Percentiles rank a stretch among this genome's conserved stretches.
Evolutionary conservation across 176 grass and related monocot species (phyloP).

Genomic region (Cymbopogon citratus): DNA sequence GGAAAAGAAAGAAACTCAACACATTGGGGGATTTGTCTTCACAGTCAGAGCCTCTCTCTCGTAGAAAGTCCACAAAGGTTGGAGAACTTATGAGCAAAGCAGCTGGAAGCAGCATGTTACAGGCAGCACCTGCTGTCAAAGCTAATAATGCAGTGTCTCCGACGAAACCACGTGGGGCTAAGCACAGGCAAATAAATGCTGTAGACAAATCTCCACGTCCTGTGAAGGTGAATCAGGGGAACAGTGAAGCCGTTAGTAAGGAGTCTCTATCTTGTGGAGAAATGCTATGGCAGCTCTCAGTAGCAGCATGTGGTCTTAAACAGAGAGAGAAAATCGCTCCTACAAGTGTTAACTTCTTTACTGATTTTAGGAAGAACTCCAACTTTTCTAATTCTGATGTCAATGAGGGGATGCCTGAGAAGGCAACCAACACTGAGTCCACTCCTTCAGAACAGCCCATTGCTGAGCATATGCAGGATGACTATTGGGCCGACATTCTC

Average conservation of each 20-base stretch:
- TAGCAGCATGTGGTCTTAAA: slow-evolving; percentile 46
- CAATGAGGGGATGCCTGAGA: slow-evolving; percentile 18
- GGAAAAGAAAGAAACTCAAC: slow-evolving; percentile 61
- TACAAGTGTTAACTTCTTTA: slow-evolving; percentile 49
- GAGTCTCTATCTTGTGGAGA: slow-evolving; percentile 44
- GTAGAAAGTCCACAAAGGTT: slow-evolving; percentile 40
- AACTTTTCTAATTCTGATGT: slow-evolving; percentile 31
- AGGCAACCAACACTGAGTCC: slow-evolving; percentile 19
- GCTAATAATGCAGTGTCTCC: slow-evolving; percentile 20
- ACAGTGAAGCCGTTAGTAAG: slow-evolving; percentile 24
- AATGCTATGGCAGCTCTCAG: slow-evolving; percentile 53
- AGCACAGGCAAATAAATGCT: slow-evolving; percentile 2
- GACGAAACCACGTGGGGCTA: slow-evolving; percentile 22
- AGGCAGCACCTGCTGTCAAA: slow-evolving; percentile 19
- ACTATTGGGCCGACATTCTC: slow-evolving; percentile 69
- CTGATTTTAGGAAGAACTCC: slow-evolving; percentile 32
- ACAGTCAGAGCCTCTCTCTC: slow-evolving; percentile 16
- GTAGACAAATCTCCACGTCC: neutral
- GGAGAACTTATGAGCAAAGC: slow-evolving; percentile 37
- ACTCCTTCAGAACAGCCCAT: slow-evolving; percentile 22
- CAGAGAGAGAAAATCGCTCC: slow-evolving; percentile 33
- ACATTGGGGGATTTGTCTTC: slow-evolving; percentile 55
- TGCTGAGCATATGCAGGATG: slow-evolving; percentile 46
- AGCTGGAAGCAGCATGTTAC: slow-evolving; percentile 19
- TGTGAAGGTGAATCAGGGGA: slow-evolving; percentile 24